Evolutionary conservation across 192 early-diverging fungal species (phyloP).

Genomic region (Coemansia biformis): DNA sequence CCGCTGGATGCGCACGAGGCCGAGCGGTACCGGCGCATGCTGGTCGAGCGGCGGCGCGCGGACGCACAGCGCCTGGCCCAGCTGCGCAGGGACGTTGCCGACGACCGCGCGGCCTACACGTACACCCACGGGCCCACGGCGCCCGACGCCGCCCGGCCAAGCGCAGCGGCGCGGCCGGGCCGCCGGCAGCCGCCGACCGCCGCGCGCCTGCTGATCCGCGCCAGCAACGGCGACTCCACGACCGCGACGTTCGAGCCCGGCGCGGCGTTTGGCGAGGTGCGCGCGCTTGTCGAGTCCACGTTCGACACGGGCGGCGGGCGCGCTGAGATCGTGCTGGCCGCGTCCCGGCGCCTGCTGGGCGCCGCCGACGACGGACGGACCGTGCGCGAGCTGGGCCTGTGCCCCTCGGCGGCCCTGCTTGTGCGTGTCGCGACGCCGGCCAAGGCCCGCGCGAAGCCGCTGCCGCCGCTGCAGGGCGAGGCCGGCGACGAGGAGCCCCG

Average conservation of each 20-base stretch:
- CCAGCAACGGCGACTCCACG: conserved; percentile 17
- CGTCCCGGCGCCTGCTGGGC: conserved; percentile 8
- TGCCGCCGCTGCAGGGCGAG: no score
- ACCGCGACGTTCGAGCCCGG: conserved; percentile 2
- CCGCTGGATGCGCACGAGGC: neutral
- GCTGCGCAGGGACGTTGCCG: conserved; percentile 5
- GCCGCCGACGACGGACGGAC: conserved; percentile 4
- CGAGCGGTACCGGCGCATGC: conserved; percentile 3
- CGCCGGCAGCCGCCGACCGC: neutral
- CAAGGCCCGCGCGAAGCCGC: no score
- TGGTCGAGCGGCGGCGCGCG: conserved; percentile 3
- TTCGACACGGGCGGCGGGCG: no score
- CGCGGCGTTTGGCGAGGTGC: conserved; percentile 12
- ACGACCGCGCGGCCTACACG: conserved; percentile 6
- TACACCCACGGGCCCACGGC: neutral
- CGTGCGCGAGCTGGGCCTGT: conserved; percentile 18
- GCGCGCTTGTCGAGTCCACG: conserved; percentile 2
- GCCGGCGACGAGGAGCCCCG: no score
- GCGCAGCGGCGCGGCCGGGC: neutral
- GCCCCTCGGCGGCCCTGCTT: conserved; percentile 26
- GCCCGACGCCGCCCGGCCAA: neutral
- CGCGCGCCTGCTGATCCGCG: conserved; percentile 14
- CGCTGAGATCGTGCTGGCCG: conserved; percentile 1
- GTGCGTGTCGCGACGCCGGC: conserved; percentile 6
- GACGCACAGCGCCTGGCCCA: neutral